Evolutionary conservation across 257 asterid species (phyloP).

Genomic region (Euphrasia confusa): DNA sequence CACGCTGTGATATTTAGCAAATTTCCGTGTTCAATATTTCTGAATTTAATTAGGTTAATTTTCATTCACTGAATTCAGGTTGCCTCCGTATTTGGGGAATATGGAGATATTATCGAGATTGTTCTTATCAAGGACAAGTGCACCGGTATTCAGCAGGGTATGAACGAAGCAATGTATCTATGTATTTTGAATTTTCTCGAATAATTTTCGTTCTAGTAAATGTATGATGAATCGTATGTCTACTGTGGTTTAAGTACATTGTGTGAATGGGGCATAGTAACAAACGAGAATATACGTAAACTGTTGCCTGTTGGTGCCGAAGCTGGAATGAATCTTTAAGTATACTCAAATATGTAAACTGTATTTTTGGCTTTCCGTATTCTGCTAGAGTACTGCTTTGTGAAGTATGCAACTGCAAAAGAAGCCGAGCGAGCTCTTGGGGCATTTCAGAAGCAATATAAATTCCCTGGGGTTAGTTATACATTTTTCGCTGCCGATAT

Average conservation of each 20-base stretch:
- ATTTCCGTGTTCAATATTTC: not conserved
- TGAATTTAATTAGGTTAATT: constrained; percentile 5
- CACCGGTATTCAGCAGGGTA: constrained; percentile 77
- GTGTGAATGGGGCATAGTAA: not conserved
- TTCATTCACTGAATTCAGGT: constrained; percentile 30
- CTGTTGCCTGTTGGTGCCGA: not conserved
- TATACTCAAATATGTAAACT: not conserved
- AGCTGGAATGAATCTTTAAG: constrained; percentile 19
- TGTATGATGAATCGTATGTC: not conserved
- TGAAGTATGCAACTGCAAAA: constrained; percentile 66
- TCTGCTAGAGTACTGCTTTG: constrained; percentile 74
- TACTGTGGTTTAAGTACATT: not conserved
- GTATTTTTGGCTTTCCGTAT: constrained; percentile 13
- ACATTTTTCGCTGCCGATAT: not conserved
- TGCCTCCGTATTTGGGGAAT: constrained; percentile 53
- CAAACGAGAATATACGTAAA: constrained; percentile 1
- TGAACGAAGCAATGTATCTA: constrained; percentile 2
- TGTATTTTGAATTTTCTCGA: not conserved
- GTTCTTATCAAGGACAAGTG: constrained; percentile 70
- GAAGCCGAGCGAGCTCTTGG: constrained; percentile 77
- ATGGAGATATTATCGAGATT: constrained; percentile 67
- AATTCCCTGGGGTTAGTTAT: constrained; percentile 81
- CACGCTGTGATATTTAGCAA: not conserved
- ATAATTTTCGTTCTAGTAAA: not conserved
- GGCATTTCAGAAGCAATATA: constrained; percentile 49